A percentile compares a stretch with the other conserved stretches of the same genome.
Evolutionary conservation across 2,329 filamentous ascomycete genomes (phyloP).

Genomic region (Cryphonectria parasitica): DNA sequence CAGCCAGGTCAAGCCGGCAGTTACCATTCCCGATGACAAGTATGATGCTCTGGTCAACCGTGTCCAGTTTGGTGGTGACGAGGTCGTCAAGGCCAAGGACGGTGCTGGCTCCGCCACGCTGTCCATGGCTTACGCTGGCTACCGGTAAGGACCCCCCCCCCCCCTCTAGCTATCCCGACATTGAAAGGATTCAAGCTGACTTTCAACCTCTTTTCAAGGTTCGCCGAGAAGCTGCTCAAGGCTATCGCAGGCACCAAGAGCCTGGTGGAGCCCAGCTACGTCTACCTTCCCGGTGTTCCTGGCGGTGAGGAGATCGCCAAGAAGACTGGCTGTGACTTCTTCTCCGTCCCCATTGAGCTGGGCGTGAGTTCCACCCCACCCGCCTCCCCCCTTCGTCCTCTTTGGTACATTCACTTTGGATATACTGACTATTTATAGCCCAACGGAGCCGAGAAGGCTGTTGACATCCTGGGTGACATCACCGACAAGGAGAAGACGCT

Average conservation of each 20-base stretch:
- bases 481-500: constrained; percentile 90
- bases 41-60: constrained; percentile 89
- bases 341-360: constrained; percentile 94
- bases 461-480: constrained; percentile 75
- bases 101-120: constrained; percentile 82
- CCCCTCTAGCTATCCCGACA: no score
- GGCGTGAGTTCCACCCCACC: constrained; percentile 68
- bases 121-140: constrained; percentile 91
- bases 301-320: constrained; percentile 87
- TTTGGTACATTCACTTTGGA: background rate
- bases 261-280: constrained; percentile 91
- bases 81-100: constrained; percentile 86
- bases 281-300: constrained; percentile 89
- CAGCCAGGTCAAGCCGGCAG: constrained; percentile 79
- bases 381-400: background rate
- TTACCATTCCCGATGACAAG: constrained; percentile 85
- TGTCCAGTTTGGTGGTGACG: constrained; percentile 97
- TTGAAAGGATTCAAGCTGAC: constrained; percentile 21
- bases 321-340: constrained; percentile 86
- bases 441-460: constrained; percentile 83
- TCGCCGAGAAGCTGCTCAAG: constrained; percentile 92
- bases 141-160: constrained; percentile 62
- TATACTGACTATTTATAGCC: constrained; percentile 52
- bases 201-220: constrained; percentile 56
- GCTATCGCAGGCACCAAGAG: constrained; percentile 88